Evolutionary conservation across 2,329 filamentous ascomycete genomes (phyloP).

Genomic region (Cladophialophora psammophila): DNA sequence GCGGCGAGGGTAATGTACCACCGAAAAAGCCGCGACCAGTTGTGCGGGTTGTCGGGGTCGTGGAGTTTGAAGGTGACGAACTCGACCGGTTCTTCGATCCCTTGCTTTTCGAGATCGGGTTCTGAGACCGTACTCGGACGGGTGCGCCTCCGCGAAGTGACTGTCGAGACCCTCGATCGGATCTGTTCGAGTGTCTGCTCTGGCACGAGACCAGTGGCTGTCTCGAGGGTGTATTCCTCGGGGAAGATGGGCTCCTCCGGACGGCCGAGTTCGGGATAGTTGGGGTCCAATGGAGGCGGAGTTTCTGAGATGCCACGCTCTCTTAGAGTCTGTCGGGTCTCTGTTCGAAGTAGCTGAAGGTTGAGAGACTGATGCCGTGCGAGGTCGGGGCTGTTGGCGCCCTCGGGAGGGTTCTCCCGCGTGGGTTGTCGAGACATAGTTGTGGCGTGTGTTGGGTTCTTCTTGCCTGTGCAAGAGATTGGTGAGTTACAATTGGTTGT

Average conservation of each 20-base stretch:
- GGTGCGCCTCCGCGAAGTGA: slow-evolving; percentile 41
- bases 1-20: slow-evolving; percentile 71
- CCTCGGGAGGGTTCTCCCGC: slow-evolving; percentile 7
- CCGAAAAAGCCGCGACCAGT: slow-evolving; percentile 64
- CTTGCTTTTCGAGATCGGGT: slow-evolving; percentile 43
- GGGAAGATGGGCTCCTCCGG: slow-evolving; percentile 36
- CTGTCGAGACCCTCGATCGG: slow-evolving; percentile 53
- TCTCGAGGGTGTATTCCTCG: slow-evolving; percentile 70
- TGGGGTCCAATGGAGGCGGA: slow-evolving; percentile 41
- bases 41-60: slow-evolving; percentile 72
- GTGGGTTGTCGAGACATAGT: slow-evolving; percentile 6
- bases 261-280: slow-evolving; percentile 44
- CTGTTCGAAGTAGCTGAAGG: slow-evolving; percentile 24
- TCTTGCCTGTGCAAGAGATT: background rate
- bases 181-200: slow-evolving; percentile 58
- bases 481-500: background rate
- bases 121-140: slow-evolving; percentile 26
- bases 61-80: slow-evolving; percentile 72
- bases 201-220: slow-evolving; percentile 66
- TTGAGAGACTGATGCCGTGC: slow-evolving; percentile 20
- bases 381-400: slow-evolving; percentile 1
- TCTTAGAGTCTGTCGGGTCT: slow-evolving; percentile 38
- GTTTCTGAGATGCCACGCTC: slow-evolving; percentile 40
- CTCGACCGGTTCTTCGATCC: slow-evolving; percentile 58
- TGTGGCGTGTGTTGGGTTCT: background rate